phyloP scores from a whole-genome alignment of 2,329 filamentous ascomycete species.

The Domatiomyces globalis region DNA sequence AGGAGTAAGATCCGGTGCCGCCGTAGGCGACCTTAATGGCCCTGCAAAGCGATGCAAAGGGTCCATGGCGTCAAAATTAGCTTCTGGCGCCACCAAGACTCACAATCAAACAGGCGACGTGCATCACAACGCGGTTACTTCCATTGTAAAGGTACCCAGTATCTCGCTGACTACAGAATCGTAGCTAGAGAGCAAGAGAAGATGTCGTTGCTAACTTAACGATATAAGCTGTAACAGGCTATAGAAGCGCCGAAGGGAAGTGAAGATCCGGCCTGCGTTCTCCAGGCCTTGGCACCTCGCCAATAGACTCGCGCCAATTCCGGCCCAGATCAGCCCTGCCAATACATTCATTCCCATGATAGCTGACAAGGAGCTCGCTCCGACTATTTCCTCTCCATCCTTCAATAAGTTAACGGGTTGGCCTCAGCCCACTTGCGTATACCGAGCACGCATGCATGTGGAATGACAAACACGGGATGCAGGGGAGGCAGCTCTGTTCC shows the following conservation, averaged over 20 bases:
- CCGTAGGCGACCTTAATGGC: neutral
- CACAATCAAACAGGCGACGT: neutral
- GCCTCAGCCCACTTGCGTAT: conserved; percentile 52
- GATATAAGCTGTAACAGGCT: neutral
- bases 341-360: neutral
- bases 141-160: neutral
- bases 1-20: neutral
- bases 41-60: neutral
- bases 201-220: neutral
- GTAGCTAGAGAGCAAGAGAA: neutral
- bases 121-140: neutral
- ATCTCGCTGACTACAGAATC: neutral
- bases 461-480: conserved; percentile 78
- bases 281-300: too few species aligned
- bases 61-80: neutral
- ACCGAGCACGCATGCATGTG: conserved; percentile 51
- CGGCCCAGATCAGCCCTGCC: neutral
- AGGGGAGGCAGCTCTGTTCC: conserved; percentile 39
- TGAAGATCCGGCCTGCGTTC: too few species aligned
- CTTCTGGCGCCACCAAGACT: neutral
- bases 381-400: conserved; percentile 20
- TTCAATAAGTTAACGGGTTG: conserved; percentile 66
- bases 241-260: neutral
- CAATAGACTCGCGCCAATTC: too few species aligned
- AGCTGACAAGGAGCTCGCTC: neutral